A percentile compares a stretch with the other conserved stretches of the same genome.
Evolutionary conservation across 225 moss, liverwort and hornwort genomes (phyloP).

Genomic region (Thuidium tamariscinum): DNA sequence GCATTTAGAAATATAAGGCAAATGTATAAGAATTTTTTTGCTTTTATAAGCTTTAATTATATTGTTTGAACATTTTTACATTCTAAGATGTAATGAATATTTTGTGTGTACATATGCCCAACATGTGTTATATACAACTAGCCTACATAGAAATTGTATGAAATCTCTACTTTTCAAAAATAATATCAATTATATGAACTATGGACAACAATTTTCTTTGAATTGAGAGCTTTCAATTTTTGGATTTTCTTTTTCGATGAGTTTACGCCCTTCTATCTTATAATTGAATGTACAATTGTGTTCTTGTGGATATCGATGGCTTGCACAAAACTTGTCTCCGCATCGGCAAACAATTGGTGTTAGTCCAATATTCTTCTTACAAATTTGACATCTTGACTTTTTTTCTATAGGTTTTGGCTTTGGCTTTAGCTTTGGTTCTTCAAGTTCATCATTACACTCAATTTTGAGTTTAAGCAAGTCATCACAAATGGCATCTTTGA

Average conservation of each 20-base stretch:
- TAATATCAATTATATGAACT: neutral
- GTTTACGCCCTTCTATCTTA: neutral
- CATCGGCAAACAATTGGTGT: neutral
- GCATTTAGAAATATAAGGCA: neutral
- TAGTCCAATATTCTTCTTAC: neutral
- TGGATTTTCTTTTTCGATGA: neutral
- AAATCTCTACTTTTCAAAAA: neutral
- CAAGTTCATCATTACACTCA: neutral
- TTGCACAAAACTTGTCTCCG: neutral
- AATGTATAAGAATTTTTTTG: neutral
- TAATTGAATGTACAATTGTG: neutral
- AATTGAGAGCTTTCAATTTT: neutral
- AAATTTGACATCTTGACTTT: neutral
- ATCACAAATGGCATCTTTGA: neutral
- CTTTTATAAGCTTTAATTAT: neutral
- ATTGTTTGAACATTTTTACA: neutral
- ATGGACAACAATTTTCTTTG: fast-evolving
- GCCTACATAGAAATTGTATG: too few species aligned
- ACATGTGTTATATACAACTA: neutral
- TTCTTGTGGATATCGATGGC: neutral
- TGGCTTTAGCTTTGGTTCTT: fast-evolving
- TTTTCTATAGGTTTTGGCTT: fast-evolving
- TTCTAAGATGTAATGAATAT: neutral
- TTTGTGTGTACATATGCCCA: neutral
- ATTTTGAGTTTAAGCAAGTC: neutral